Evolutionary conservation across 2,329 filamentous ascomycete species (phyloP).

Genomic region (Aspergillus jensenii): DNA sequence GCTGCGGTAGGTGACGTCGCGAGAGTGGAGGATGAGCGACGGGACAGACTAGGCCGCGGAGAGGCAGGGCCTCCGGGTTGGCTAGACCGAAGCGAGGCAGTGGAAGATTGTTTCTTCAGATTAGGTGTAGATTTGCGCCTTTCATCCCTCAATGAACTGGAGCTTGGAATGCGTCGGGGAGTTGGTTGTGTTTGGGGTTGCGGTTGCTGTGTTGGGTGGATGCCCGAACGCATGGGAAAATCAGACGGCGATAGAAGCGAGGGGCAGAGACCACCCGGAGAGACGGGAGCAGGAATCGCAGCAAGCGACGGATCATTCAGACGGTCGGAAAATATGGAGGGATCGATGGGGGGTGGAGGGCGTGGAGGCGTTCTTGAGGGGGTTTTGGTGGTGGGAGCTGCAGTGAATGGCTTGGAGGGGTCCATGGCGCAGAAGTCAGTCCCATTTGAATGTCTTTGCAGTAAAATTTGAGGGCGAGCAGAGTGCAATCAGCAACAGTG

Average conservation of each 20-base stretch:
- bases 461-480: not conserved
- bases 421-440: conserved; percentile 29
- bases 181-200: conserved; percentile 11
- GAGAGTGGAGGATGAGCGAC: conserved; percentile 35
- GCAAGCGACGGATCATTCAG: conserved; percentile 30
- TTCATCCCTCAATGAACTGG: conserved; percentile 38
- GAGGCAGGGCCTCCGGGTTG: conserved; percentile 29
- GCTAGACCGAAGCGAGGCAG: conserved; percentile 37
- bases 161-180: conserved; percentile 34
- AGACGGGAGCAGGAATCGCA: conserved; percentile 26
- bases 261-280: conserved; percentile 22
- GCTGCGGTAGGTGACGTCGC: conserved; percentile 25
- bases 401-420: conserved; percentile 27
- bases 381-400: conserved; percentile 17
- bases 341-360: conserved; percentile 17
- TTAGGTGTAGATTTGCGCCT: conserved; percentile 33
- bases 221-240: conserved; percentile 20
- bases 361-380: conserved; percentile 15
- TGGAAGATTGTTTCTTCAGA: conserved; percentile 41
- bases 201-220: conserved; percentile 14
- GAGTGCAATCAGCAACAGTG: not conserved
- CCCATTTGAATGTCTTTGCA: conserved; percentile 14
- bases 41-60: conserved; percentile 32
- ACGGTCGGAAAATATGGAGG: conserved; percentile 22
- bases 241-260: conserved; percentile 27